phyloP scores from a whole-genome alignment of 352 stramenopile species.

The Globisporangium yorkense region DNA sequence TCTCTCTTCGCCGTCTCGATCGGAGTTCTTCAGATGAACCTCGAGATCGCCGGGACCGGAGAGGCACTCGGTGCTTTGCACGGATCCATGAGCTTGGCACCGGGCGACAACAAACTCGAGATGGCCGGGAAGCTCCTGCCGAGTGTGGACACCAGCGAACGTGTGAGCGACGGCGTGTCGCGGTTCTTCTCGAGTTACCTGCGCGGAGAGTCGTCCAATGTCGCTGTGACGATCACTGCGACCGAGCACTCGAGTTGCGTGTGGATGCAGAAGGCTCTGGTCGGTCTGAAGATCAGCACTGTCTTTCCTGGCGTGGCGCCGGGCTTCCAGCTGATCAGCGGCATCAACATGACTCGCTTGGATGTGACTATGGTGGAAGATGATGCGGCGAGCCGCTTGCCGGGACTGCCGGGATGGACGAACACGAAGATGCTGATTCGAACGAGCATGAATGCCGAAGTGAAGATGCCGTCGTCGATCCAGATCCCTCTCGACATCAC shows the following conservation, averaged over 20 bases:
- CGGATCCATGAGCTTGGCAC: slow-evolving; percentile 49
- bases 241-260: slow-evolving; percentile 47
- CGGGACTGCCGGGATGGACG: slow-evolving; percentile 16
- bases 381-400: background rate
- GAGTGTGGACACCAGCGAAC: slow-evolving; percentile 26
- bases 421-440: slow-evolving; percentile 73
- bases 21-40: slow-evolving; percentile 47
- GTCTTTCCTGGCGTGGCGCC: slow-evolving; percentile 51
- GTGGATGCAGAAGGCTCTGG: slow-evolving; percentile 57
- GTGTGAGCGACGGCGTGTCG: slow-evolving; percentile 42
- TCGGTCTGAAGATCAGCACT: slow-evolving; percentile 56
- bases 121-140: slow-evolving; percentile 49
- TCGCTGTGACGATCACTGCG: slow-evolving; percentile 43
- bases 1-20: slow-evolving; percentile 67
- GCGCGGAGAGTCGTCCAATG: slow-evolving; percentile 38
- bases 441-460: slow-evolving; percentile 53
- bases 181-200: slow-evolving; percentile 73
- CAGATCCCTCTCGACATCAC: slow-evolving; percentile 59
- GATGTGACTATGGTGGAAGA: slow-evolving; percentile 51
- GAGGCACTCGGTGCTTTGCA: slow-evolving; percentile 44
- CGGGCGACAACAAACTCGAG: slow-evolving; percentile 40
- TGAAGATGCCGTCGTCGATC: slow-evolving; percentile 72
- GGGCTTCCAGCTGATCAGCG: slow-evolving; percentile 59
- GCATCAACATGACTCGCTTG: slow-evolving; percentile 61
- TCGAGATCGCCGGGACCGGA: slow-evolving; percentile 25